Base-by-base conservation (phyloP, 2,329 filamentous ascomycete species). In the Endocalyx cinctus region DNA sequence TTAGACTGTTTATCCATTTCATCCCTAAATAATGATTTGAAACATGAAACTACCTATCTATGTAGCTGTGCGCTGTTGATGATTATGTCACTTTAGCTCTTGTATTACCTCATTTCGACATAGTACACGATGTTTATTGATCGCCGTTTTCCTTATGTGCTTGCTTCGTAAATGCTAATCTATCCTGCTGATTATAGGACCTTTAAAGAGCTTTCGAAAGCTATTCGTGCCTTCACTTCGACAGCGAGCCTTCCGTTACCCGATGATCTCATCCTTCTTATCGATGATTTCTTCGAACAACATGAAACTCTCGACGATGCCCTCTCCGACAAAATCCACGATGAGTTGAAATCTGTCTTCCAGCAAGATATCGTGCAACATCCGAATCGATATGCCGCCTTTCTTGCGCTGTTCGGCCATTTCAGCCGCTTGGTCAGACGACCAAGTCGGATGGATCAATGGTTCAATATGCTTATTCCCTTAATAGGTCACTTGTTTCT, bases 291-390 rank as follows among this genome's bases (percentile, higher is more conserved):
- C 59, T 67, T 87, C 31, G 73, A 79, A 28, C 80, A 78, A 49
- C 78, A 86, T 48, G 65, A 74, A 35, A 73, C 74, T 46, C 72
- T 77, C 43, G 84, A 89, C 49, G 82, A 87, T 32, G 62, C 70
- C 35, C 70, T 78, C 25, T 72, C 78, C n/a, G 82, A 86, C 45
- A 77, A 80, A 37, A 68, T 88, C 31, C 79, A 87, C 41, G 83
- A 87, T 25, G 84, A 88, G 47, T 69, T 92, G 6, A 63, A 82
- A 25, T 60, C 68, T 16, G 70, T 86, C 34, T 87, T 82, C 62
- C 69, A 80, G 37, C 79, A 74, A 50, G 67, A 77, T 43, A 74
- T 89, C 38, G 67, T 68, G 16, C 70, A 71, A 20, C 66, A 68
- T 16, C 63, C 74, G 3, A 57, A 70, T 31, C 74, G 77, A 45